Evolutionary conservation across 1,139 yeast species (phyloP).

Genomic region (Pichia norvegensis): DNA sequence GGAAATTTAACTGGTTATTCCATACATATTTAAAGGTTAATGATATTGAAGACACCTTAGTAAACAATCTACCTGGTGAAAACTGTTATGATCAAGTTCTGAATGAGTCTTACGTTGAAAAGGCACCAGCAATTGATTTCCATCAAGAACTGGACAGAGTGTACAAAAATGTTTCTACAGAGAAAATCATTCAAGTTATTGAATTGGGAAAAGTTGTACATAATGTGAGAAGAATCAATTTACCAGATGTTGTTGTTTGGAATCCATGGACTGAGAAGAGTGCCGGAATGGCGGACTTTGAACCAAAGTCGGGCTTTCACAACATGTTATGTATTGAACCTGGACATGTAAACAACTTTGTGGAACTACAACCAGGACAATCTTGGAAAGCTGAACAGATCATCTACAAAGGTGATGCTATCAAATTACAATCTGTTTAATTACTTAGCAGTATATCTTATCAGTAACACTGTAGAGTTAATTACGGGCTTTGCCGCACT

Average conservation of each 20-base stretch:
- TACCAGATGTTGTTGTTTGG: constrained; percentile 94
- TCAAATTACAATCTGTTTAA: constrained; percentile 17
- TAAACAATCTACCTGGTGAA: constrained; percentile 68
- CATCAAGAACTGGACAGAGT: constrained; percentile 79
- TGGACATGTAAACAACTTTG: constrained; percentile 71
- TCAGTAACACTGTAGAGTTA: no score
- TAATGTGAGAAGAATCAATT: constrained; percentile 54
- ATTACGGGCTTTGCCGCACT: neutral
- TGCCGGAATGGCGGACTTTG: constrained; percentile 74
- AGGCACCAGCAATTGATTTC: constrained; percentile 65
- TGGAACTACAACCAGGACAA: constrained; percentile 54
- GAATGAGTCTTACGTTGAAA: constrained; percentile 55
- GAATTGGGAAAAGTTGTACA: constrained; percentile 64
- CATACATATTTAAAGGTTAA: constrained; percentile 79
- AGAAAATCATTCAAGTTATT: constrained; percentile 54
- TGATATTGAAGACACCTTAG: constrained; percentile 70
- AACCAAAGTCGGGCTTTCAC: constrained; percentile 75
- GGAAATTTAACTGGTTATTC: constrained; percentile 90
- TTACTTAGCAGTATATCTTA: no score
- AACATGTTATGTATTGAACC: constrained; percentile 93
- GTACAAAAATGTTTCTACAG: constrained; percentile 52
- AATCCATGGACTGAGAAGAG: constrained; percentile 90
- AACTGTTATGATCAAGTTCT: constrained; percentile 68
- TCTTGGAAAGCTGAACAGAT: constrained; percentile 67
- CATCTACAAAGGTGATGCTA: constrained; percentile 31